Conservation (phyloP, 78 protist species). For the Monosiga brevicollis region DNA sequence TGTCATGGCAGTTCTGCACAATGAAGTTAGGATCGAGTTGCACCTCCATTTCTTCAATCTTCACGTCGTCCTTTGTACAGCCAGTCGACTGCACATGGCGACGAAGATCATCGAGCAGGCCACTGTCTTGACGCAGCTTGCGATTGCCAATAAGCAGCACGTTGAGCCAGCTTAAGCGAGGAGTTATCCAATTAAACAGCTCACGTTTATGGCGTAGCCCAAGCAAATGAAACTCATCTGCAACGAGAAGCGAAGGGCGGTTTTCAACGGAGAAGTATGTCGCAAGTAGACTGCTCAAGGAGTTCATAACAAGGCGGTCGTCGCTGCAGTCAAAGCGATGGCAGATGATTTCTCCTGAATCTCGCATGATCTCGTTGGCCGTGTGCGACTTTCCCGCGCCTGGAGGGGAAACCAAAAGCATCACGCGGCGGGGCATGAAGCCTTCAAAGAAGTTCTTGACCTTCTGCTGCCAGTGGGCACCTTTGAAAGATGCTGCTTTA, state of each 20-base stretch:
- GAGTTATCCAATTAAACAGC: not conserved
- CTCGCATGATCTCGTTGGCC: not conserved
- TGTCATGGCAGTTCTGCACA: too few species aligned
- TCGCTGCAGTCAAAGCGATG: constrained; percentile 4
- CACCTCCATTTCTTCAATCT: too few species aligned
- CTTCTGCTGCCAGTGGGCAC: not conserved
- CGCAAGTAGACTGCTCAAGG: not conserved
- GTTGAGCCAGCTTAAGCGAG: not conserved
- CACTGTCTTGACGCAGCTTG: not conserved
- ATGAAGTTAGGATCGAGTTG: too few species aligned
- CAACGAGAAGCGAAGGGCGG: not conserved
- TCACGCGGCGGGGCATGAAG: not conserved
- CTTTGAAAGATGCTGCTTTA: not conserved
- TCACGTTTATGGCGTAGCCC: not conserved
- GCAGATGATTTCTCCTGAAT: not conserved
- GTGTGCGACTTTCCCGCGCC: not conserved
- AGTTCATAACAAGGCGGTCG: not conserved
- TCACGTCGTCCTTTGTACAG: too few species aligned
- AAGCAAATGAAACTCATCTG: constrained; percentile 1
- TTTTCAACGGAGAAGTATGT: not conserved
- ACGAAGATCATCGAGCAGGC: not conserved
- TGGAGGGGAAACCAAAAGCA: not conserved
- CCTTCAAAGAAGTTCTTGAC: too few species aligned
- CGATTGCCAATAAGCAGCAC: constrained; percentile 6
- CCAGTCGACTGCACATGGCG: too few species aligned